Conservation (phyloP, 768 basidiomycete genomes). For the Lentinus tigrinus region DNA sequence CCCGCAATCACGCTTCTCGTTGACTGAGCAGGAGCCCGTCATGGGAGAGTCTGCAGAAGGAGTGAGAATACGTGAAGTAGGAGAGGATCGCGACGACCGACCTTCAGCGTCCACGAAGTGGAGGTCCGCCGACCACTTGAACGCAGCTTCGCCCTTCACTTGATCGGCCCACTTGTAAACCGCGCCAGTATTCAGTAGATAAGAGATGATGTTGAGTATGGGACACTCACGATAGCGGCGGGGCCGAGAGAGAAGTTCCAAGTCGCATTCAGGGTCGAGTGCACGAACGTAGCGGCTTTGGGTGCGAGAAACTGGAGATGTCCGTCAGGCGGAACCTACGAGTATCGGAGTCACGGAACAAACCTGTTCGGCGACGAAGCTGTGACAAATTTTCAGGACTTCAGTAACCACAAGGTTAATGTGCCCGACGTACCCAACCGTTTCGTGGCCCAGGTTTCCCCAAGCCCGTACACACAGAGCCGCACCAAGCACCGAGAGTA, state of each 20-base stretch:
- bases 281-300: slow-evolving; percentile 45
- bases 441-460: slow-evolving; percentile 25
- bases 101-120: slow-evolving; percentile 50
- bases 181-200: too few species aligned
- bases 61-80: not conserved
- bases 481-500: not conserved
- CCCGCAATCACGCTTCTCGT: slow-evolving; percentile 44
- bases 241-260: slow-evolving; percentile 46
- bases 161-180: slow-evolving; percentile 47
- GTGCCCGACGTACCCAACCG: slow-evolving; percentile 15
- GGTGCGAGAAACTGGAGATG: slow-evolving; percentile 43
- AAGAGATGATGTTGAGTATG: too few species aligned
- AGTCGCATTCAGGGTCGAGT: slow-evolving; percentile 40
- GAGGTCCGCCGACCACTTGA: slow-evolving; percentile 30
- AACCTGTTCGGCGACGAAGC: slow-evolving; percentile 11
- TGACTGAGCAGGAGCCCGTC: slow-evolving; percentile 48
- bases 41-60: not conserved
- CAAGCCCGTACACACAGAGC: slow-evolving; percentile 15
- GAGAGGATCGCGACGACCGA: not conserved
- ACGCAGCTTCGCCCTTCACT: slow-evolving; percentile 37
- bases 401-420: too few species aligned
- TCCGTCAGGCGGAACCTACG: not conserved
- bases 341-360: not conserved
- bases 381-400: too few species aligned
- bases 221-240: slow-evolving; percentile 45